phyloP scores from a whole-genome alignment of 306 rosid genomes.

The Corylus avellana region DNA sequence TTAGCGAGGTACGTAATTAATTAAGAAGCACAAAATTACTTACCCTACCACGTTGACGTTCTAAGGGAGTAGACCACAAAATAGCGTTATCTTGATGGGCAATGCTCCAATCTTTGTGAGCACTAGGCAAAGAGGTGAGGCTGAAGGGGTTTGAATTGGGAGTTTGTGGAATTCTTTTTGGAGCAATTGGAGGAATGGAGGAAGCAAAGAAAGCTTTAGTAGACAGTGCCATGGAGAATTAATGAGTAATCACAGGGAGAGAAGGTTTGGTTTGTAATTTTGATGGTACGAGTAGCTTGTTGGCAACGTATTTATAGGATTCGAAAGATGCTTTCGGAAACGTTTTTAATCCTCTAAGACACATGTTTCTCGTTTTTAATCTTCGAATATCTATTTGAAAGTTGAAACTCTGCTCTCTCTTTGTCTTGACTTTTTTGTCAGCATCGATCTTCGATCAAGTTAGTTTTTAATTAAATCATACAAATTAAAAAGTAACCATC shows the following conservation, averaged over 20 bases:
- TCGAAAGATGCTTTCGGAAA: too few relatives aligned
- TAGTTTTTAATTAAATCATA: too few relatives aligned
- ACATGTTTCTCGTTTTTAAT: too few relatives aligned
- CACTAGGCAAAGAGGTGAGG: background rate
- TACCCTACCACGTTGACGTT: too few relatives aligned
- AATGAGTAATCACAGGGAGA: background rate
- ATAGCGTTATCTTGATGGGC: background rate
- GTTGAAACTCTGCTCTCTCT: too few relatives aligned
- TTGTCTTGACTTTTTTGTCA: too few relatives aligned
- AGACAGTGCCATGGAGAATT: constrained; percentile 5
- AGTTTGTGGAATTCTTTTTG: background rate
- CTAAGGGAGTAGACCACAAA: background rate
- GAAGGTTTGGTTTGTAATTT: background rate
- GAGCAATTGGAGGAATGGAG: background rate
- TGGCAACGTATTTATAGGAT: too few relatives aligned
- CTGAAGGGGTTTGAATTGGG: background rate
- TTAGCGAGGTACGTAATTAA: background rate
- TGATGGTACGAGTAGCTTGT: background rate
- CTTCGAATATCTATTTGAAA: too few relatives aligned
- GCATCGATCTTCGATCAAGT: too few relatives aligned
- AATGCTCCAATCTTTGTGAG: constrained; percentile 4
- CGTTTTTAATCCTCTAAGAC: too few relatives aligned
- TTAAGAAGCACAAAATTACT: background rate
- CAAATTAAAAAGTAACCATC: too few relatives aligned
- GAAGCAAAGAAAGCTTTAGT: background rate